Percentiles rank a stretch among this genome's conserved stretches.
These are phyloP conservation scores for Vigna angularis DNA, from an alignment of 306 rosid genomes.

Conservation along the genomic window DNA sequence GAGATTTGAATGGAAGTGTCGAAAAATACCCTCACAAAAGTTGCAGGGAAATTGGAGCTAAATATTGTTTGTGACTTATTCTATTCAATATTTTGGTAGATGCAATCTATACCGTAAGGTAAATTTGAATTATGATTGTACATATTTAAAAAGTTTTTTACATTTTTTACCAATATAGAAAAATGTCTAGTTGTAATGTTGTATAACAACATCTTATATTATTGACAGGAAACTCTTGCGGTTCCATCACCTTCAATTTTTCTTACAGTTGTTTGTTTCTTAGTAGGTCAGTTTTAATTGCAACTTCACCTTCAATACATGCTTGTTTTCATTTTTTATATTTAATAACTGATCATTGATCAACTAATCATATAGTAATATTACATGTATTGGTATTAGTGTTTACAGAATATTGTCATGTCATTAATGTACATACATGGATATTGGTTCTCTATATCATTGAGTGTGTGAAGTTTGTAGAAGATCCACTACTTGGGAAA, in stretches of 20 bases:
- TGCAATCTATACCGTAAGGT: slow-evolving; percentile 31
- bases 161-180: too few species aligned
- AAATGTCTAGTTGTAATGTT: too few species aligned
- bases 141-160: not conserved
- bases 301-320: too few species aligned
- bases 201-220: slow-evolving; percentile 16
- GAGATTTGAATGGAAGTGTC: slow-evolving; percentile 21
- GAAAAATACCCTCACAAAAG: not conserved
- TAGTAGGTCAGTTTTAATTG: not conserved
- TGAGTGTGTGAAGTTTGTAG: slow-evolving; percentile 14
- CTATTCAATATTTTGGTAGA: slow-evolving; percentile 6
- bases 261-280: slow-evolving; percentile 7
- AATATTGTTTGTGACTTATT: slow-evolving; percentile 19
- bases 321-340: slow-evolving; percentile 18
- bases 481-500: not conserved
- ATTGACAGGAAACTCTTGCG: not conserved
- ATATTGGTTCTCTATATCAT: slow-evolving; percentile 16
- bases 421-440: not conserved
- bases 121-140: slow-evolving; percentile 34
- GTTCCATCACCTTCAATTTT: not conserved
- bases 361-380: slow-evolving; percentile 19
- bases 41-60: slow-evolving; percentile 25
- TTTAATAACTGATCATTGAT: slow-evolving; percentile 21
- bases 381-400: not conserved
- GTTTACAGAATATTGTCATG: slow-evolving; percentile 12